Evolutionary conservation across 2,329 filamentous ascomycete genomes (phyloP).

Genomic region (Calonectria fujianensis): DNA sequence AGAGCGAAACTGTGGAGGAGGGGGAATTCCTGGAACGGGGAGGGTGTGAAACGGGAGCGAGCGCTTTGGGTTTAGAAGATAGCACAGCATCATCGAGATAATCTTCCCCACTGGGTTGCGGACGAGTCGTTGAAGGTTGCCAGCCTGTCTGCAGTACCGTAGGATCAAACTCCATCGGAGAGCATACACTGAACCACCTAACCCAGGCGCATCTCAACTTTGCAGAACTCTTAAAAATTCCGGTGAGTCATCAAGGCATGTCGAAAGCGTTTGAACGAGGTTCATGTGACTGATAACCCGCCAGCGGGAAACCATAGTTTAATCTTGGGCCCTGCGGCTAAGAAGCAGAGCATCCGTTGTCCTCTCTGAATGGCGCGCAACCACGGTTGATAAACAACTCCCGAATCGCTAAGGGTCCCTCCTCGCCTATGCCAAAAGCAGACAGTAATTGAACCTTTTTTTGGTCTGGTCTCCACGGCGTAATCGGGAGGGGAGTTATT

Average conservation of each 20-base stretch:
- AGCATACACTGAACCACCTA: neutral
- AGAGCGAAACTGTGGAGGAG: neutral
- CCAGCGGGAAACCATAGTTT: neutral
- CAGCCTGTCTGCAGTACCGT: neutral
- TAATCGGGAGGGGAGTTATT: neutral
- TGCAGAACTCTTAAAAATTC: neutral
- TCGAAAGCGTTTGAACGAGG: neutral
- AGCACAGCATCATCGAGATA: slow-evolving; percentile 11
- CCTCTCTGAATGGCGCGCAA: neutral
- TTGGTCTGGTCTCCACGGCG: neutral
- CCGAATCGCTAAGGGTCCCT: neutral
- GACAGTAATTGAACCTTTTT: neutral
- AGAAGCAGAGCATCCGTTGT: neutral
- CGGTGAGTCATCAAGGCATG: neutral
- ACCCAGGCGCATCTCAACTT: neutral
- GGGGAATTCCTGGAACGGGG: neutral
- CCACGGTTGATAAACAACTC: neutral
- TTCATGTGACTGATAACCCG: neutral
- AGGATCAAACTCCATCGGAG: neutral
- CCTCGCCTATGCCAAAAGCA: neutral
- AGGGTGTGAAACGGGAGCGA: slow-evolving; percentile 21
- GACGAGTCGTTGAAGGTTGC: neutral
- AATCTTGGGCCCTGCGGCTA: neutral
- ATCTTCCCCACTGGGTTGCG: slow-evolving; percentile 14
- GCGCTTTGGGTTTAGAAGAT: slow-evolving; percentile 7